These are phyloP conservation scores for Baudoinia panamericana DNA, from an alignment of 495 filamentous ascomycete genomes.

Conservation along the genomic window DNA sequence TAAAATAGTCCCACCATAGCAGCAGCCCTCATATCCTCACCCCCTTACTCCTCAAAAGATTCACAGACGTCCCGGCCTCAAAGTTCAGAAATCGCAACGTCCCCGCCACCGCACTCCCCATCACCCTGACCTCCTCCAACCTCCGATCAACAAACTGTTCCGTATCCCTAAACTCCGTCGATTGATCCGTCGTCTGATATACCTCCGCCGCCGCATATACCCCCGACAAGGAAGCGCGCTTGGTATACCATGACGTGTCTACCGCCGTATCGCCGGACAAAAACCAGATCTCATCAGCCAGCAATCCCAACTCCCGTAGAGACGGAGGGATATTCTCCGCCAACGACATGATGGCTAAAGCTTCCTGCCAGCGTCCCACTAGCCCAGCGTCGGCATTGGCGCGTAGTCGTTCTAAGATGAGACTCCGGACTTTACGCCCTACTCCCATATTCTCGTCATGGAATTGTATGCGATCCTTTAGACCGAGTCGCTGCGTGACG, in stretches of 20 bases:
- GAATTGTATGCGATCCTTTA: conserved; percentile 40
- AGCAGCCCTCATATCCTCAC: too few species aligned
- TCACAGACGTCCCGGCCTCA: conserved; percentile 45
- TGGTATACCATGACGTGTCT: conserved; percentile 83
- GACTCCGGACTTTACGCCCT: conserved; percentile 44
- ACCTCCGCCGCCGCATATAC: conserved; percentile 73
- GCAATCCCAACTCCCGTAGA: conserved; percentile 59
- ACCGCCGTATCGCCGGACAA: conserved; percentile 71
- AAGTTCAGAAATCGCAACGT: conserved; percentile 66
- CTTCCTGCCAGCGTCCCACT: conserved; percentile 74
- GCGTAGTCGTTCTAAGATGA: conserved; percentile 59
- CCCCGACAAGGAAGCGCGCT: conserved; percentile 59
- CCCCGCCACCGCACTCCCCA: conserved; percentile 46
- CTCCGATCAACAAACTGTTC: conserved; percentile 65
- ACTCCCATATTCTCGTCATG: conserved; percentile 30
- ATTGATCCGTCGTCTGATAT: conserved; percentile 81
- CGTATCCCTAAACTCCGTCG: conserved; percentile 54
- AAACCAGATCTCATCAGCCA: conserved; percentile 78
- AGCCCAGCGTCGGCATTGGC: conserved; percentile 50
- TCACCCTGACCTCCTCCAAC: conserved; percentile 49
- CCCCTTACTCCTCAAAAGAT: conserved; percentile 31
- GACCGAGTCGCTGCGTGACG: conserved; percentile 47
- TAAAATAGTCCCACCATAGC: too few species aligned
- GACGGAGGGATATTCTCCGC: conserved; percentile 63
- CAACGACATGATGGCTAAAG: conserved; percentile 77